phyloP scores from a whole-genome alignment of 2,329 filamentous ascomycete species.

The Rhinocladiella similis region DNA sequence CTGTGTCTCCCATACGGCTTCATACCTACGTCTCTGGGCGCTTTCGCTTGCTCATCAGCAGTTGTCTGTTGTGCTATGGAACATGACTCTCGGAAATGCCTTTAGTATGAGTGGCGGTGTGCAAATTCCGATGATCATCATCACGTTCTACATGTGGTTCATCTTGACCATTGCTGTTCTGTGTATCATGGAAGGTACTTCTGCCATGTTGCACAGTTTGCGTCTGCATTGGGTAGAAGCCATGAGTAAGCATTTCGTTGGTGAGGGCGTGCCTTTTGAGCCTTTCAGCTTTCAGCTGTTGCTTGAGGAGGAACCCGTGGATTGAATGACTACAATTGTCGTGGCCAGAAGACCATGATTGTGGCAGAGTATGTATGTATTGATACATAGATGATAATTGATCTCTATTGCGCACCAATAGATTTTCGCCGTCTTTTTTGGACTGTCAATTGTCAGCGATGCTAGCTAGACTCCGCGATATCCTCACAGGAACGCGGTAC shows the following conservation, averaged over 20 bases:
- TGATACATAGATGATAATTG: background rate
- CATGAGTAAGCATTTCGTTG: slow-evolving; percentile 96
- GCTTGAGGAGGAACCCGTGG: slow-evolving; percentile 73
- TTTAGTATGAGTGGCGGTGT: slow-evolving; percentile 64
- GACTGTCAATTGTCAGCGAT: background rate
- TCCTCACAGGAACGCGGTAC: too few relatives aligned
- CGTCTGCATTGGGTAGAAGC: slow-evolving; percentile 95
- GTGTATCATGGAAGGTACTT: slow-evolving; percentile 94
- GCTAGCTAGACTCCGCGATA: too few relatives aligned
- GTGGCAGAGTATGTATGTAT: background rate
- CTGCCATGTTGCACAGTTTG: slow-evolving; percentile 90
- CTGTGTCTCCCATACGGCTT: slow-evolving; percentile 97
- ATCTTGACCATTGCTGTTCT: slow-evolving; percentile 75
- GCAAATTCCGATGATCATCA: slow-evolving; percentile 78
- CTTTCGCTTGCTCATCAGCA: slow-evolving; percentile 96
- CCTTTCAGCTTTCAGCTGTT: slow-evolving; percentile 85
- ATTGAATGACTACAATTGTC: slow-evolving; percentile 31
- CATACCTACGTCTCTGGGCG: slow-evolving; percentile 97
- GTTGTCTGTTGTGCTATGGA: slow-evolving; percentile 92
- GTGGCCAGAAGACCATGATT: background rate
- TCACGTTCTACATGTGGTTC: slow-evolving; percentile 89
- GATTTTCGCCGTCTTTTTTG: too few relatives aligned
- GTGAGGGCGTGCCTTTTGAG: slow-evolving; percentile 80
- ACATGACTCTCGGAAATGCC: slow-evolving; percentile 84
- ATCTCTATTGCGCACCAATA: background rate